Evolutionary conservation across 495 filamentous ascomycete species (phyloP).

Genomic region (Neurospora sp.): DNA sequence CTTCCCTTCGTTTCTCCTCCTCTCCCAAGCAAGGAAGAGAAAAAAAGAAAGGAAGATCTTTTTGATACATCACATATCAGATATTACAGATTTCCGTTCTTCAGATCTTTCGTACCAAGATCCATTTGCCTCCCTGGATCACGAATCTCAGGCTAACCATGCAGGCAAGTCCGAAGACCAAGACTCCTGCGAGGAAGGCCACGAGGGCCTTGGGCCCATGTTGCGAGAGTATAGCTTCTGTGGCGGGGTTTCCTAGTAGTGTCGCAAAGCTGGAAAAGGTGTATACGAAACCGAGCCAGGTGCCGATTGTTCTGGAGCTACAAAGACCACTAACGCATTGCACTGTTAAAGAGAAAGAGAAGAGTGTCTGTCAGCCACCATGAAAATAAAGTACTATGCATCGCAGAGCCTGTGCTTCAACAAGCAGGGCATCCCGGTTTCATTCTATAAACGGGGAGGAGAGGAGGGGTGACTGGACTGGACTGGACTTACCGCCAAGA

Average conservation of each 20-base stretch:
- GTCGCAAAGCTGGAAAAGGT: conserved; percentile 16
- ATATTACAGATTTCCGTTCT: neutral
- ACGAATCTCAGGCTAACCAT: neutral
- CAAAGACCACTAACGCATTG: conserved; percentile 20
- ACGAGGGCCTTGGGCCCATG: conserved; percentile 11
- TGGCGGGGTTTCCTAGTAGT: conserved; percentile 17
- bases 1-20: neutral
- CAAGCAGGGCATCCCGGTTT: neutral
- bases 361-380: neutral
- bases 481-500: conserved; percentile 14
- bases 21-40: neutral
- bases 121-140: neutral
- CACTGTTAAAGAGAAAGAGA: conserved; percentile 2
- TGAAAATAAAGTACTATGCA: neutral
- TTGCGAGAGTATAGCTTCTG: conserved; percentile 11
- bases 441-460: neutral
- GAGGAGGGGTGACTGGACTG: neutral
- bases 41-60: neutral
- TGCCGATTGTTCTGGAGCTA: conserved; percentile 11
- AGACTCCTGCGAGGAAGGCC: conserved; percentile 16
- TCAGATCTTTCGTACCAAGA: neutral
- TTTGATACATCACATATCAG: neutral
- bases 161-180: conserved; percentile 11
- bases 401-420: neutral
- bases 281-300: conserved; percentile 20